Evolutionary conservation across 2,329 filamentous ascomycete genomes (phyloP).

Genomic region (Diaporthe sp.): DNA sequence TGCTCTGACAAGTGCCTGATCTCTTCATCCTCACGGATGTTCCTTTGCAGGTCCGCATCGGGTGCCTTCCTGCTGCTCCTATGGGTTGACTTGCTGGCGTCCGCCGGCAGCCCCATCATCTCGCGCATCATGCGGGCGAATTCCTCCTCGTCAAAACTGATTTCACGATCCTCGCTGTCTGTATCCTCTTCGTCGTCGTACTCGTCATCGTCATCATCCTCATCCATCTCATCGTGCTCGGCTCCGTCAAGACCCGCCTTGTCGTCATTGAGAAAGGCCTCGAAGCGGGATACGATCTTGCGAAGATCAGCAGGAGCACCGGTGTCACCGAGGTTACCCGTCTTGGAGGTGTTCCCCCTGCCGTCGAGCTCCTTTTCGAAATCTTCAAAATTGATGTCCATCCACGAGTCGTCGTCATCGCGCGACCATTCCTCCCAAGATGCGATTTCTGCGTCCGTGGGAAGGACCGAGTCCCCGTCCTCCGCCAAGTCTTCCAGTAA

Average conservation of each 20-base stretch:
- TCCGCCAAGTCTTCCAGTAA: constrained; percentile 81
- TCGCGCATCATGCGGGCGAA: constrained; percentile 91
- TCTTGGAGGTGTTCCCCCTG: constrained; percentile 53
- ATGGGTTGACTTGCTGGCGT: background rate
- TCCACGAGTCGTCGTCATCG: constrained; percentile 91
- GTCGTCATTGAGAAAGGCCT: constrained; percentile 90
- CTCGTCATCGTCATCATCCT: constrained; percentile 69
- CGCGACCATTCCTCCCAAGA: constrained; percentile 72
- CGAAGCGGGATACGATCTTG: constrained; percentile 95
- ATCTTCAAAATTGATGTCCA: constrained; percentile 91
- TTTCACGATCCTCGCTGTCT: constrained; percentile 79
- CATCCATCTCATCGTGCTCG: constrained; percentile 79
- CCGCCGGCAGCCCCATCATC: constrained; percentile 79
- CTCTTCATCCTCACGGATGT: constrained; percentile 68
- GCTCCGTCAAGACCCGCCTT: constrained; percentile 84
- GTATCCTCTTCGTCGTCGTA: constrained; percentile 61
- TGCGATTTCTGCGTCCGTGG: constrained; percentile 79
- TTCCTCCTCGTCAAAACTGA: constrained; percentile 86
- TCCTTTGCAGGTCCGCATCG: background rate
- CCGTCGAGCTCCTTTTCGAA: constrained; percentile 84
- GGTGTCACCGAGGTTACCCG: constrained; percentile 72
- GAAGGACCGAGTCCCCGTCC: constrained; percentile 76
- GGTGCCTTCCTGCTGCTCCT: constrained; percentile 34
- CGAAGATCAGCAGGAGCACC: constrained; percentile 81
- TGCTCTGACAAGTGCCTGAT: constrained; percentile 75